These are phyloP conservation scores for Leccinum boreale DNA, from an alignment of 768 basidiomycete species.

Conservation along the genomic window DNA sequence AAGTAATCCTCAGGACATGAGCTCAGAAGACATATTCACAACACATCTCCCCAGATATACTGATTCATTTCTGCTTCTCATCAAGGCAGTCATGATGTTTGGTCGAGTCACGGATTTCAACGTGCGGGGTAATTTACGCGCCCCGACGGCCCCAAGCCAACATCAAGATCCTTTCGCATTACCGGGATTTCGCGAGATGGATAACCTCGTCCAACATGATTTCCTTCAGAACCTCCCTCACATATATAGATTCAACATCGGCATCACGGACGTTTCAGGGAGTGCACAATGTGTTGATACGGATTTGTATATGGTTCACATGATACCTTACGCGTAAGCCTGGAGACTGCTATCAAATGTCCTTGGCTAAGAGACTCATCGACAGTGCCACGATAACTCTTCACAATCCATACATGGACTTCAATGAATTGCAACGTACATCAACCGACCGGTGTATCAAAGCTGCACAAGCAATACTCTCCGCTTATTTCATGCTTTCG, in stretches of 20 bases:
- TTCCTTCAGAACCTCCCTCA: conserved; percentile 73
- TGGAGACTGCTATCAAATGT: conserved; percentile 1
- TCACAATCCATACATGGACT: conserved; percentile 81
- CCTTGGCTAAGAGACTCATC: conserved; percentile 10
- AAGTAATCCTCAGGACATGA: conserved; percentile 74
- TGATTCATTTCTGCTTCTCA: conserved; percentile 75
- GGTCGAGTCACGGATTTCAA: conserved; percentile 84
- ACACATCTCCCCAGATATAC: conserved; percentile 74
- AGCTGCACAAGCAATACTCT: conserved; percentile 70
- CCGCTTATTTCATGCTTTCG: conserved; percentile 73
- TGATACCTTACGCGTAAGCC: conserved; percentile 79
- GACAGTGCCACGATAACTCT: conserved; percentile 81
- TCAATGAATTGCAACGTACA: conserved; percentile 57
- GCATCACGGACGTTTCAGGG: conserved; percentile 56
- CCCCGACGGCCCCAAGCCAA: conserved; percentile 63
- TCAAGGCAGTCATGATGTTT: conserved; percentile 83
- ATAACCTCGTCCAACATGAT: conserved; percentile 60
- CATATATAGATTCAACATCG: conserved; percentile 59
- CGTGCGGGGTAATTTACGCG: conserved; percentile 68
- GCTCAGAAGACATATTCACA: conserved; percentile 60
- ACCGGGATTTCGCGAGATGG: conserved; percentile 66
- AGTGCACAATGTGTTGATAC: conserved; percentile 64
- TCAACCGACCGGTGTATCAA: conserved; percentile 73
- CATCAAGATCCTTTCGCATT: conserved; percentile 69
- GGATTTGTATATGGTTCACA: conserved; percentile 83